Evolutionary conservation across 2,329 filamentous ascomycete species (phyloP).

Genomic region (Ophiostoma sp.): DNA sequence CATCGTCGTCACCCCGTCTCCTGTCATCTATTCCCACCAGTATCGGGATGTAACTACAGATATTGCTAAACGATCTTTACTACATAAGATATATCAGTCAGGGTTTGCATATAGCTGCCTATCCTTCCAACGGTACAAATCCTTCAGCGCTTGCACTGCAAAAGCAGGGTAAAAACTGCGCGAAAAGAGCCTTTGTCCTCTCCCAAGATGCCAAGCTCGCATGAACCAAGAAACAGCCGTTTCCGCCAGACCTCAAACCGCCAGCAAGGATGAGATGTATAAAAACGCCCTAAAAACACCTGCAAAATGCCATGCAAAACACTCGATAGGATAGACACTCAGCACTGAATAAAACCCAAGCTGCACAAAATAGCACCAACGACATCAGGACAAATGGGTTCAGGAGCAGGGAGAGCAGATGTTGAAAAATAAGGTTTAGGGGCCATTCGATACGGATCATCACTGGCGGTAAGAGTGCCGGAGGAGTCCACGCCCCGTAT

Average conservation of each 20-base stretch:
- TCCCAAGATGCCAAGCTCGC: slow-evolving; percentile 18
- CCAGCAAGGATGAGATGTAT: neutral
- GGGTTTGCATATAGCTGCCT: neutral
- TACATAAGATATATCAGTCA: neutral
- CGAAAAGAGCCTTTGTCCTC: neutral
- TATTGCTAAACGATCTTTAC: neutral
- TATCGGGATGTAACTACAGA: neutral
- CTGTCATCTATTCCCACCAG: neutral
- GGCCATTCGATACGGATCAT: neutral
- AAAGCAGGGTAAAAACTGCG: neutral
- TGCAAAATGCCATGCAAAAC: neutral
- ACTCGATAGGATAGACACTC: neutral
- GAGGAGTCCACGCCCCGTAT: neutral
- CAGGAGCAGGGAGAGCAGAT: neutral
- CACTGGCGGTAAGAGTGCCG: neutral
- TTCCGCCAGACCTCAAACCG: slow-evolving; percentile 22
- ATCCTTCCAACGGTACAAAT: neutral
- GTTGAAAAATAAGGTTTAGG: slow-evolving; percentile 12
- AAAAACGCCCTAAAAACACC: neutral
- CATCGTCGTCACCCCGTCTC: neutral
- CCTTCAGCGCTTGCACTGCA: neutral
- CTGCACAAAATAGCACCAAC: neutral
- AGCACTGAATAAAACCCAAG: neutral
- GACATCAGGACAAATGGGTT: neutral
- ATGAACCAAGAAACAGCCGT: slow-evolving; percentile 18